Evolutionary conservation across 495 filamentous ascomycete species (phyloP).

Genomic region (Penicillium samsonianum): DNA sequence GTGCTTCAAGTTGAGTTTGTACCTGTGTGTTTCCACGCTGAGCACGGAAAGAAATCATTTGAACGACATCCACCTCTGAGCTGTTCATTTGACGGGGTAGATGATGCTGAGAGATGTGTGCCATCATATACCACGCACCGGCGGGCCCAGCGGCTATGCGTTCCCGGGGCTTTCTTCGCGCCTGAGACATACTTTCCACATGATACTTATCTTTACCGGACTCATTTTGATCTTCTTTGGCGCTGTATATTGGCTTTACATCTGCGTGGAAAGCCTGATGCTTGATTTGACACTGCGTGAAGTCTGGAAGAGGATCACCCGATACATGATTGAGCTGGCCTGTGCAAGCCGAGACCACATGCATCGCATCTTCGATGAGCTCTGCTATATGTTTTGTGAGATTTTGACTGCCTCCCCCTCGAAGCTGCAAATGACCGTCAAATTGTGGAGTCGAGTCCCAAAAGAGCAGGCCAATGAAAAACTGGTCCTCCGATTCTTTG

Average conservation of each 20-base stretch:
- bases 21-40: not conserved
- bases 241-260: conserved; percentile 13
- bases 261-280: conserved; percentile 10
- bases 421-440: not conserved
- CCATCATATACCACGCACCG: not conserved
- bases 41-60: conserved; percentile 3
- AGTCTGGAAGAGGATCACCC: not conserved
- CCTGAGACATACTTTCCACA: conserved; percentile 8
- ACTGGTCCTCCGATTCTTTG: conserved; percentile 4
- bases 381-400: not conserved
- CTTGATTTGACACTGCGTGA: conserved; percentile 4
- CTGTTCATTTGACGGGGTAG: not conserved
- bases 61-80: not conserved
- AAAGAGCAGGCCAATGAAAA: conserved; percentile 17
- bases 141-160: not conserved
- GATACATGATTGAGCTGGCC: too few species aligned
- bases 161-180: not conserved
- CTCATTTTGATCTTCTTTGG: conserved; percentile 1
- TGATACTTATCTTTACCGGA: not conserved
- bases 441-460: conserved; percentile 5
- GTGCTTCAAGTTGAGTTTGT: not conserved
- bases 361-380: conserved; percentile 9
- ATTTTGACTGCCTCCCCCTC: not conserved
- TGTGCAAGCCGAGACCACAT: too few species aligned
- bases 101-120: not conserved